phyloP scores from a whole-genome alignment of 2,329 filamentous ascomycete genomes.

The Colletotrichum nymphaeae region DNA sequence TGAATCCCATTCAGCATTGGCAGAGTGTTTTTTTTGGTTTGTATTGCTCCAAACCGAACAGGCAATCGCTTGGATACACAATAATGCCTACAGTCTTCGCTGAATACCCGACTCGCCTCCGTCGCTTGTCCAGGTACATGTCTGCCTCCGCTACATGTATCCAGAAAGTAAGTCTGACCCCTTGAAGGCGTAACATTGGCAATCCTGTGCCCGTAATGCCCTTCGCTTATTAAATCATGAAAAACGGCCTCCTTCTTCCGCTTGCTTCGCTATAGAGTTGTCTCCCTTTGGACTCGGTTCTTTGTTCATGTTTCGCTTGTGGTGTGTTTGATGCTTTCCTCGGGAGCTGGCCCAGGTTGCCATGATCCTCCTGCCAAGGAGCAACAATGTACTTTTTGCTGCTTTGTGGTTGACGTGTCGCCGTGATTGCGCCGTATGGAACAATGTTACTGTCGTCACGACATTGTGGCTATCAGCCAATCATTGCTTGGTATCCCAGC shows the following conservation, averaged over 20 bases:
- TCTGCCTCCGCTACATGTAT: not conserved
- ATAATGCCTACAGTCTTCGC: conserved; percentile 6
- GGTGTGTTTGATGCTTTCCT: not conserved
- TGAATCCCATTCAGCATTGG: not conserved
- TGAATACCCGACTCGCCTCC: not conserved
- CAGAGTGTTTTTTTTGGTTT: not conserved
- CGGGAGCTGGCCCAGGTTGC: not conserved
- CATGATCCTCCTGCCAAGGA: not conserved
- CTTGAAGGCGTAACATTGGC: not conserved
- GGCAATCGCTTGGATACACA: conserved; percentile 4
- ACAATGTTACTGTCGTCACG: not conserved
- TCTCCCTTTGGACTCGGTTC: not conserved
- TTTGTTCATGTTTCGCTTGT: not conserved
- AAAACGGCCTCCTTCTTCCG: not conserved
- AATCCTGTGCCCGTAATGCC: conserved; percentile 5
- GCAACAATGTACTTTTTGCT: not conserved
- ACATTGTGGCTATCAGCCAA: not conserved
- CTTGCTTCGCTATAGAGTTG: not conserved
- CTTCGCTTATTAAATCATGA: conserved; percentile 1
- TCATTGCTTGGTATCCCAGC: conserved; percentile 76
- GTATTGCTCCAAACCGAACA: conserved; percentile 1
- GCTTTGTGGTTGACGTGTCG: not conserved
- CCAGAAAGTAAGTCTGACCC: conserved; percentile 1
- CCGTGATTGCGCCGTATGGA: not conserved
- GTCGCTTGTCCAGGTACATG: not conserved